Conservation (phyloP, 495 filamentous ascomycete genomes). For the Penicillium paradoxum region DNA sequence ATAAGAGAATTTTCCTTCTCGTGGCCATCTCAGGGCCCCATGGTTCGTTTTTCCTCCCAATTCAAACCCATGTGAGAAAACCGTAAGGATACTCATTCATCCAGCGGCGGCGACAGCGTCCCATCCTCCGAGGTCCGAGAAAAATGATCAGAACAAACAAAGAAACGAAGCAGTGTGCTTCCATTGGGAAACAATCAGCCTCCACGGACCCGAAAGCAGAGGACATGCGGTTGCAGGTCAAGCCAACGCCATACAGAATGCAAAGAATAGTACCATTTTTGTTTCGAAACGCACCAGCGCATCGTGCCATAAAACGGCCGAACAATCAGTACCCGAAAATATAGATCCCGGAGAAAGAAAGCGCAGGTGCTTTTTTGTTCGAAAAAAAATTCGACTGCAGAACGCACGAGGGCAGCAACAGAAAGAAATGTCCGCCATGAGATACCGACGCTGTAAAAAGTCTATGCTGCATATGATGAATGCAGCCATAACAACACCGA, state of each 20-base stretch:
- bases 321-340: constrained; percentile 1
- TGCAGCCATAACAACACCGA: constrained; percentile 42
- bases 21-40: constrained; percentile 7
- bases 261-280: constrained; percentile 35
- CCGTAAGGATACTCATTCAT: constrained; percentile 22
- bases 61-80: constrained; percentile 14
- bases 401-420: constrained; percentile 28
- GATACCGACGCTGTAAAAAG: constrained; percentile 50
- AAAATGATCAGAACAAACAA: constrained; percentile 22
- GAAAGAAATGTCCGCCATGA: constrained; percentile 44
- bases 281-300: constrained; percentile 22
- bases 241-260: constrained; percentile 51
- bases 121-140: constrained; percentile 42
- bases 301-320: background rate
- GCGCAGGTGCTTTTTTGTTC: constrained; percentile 18
- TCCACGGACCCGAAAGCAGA: constrained; percentile 36
- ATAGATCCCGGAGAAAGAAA: constrained; percentile 34
- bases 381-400: constrained; percentile 15
- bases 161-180: constrained; percentile 32
- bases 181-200: constrained; percentile 31
- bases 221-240: constrained; percentile 43
- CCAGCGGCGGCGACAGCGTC: constrained; percentile 36
- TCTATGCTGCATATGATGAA: constrained; percentile 44
- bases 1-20: constrained; percentile 28
- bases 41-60: constrained; percentile 14